phyloP scores from a whole-genome alignment of 345 rosid species.

The Brassica cretica region DNA sequence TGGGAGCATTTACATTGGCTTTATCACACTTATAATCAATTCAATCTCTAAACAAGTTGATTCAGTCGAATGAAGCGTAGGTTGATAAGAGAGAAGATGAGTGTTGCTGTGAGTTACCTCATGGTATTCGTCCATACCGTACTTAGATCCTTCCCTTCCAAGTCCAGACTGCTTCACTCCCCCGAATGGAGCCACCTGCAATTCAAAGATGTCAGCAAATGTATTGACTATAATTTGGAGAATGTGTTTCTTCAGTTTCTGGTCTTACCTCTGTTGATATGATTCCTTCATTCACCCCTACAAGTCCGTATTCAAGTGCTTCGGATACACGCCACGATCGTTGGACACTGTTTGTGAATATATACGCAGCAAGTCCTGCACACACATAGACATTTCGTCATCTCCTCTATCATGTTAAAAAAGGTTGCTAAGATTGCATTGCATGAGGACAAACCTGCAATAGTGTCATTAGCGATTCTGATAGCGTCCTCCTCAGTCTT shows the following conservation, averaged over 20 bases:
- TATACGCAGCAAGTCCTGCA: constrained; percentile 93
- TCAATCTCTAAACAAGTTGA: neutral
- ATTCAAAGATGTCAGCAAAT: constrained; percentile 22
- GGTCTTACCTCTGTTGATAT: constrained; percentile 83
- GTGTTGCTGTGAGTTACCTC: constrained; percentile 55
- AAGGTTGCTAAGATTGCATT: constrained; percentile 8
- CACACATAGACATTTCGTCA: neutral
- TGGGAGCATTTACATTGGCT: neutral
- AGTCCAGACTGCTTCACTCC: constrained; percentile 97
- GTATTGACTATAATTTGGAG: neutral
- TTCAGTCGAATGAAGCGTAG: neutral
- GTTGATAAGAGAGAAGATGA: neutral
- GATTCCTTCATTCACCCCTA: constrained; percentile 94
- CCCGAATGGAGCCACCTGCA: constrained; percentile 38
- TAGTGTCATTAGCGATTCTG: constrained; percentile 75
- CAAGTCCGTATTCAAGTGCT: constrained; percentile 92
- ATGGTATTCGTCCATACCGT: constrained; percentile 92
- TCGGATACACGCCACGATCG: constrained; percentile 93
- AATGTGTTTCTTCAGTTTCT: constrained; percentile 13
- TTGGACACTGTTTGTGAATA: constrained; percentile 86
- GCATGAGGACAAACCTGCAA: constrained; percentile 54
- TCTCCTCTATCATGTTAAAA: constrained; percentile 9
- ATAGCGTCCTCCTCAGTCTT: constrained; percentile 93
- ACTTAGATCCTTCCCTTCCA: constrained; percentile 98
- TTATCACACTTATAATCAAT: neutral